A percentile compares a stretch with the other conserved stretches of the same genome.
These are phyloP conservation scores for Phaeosphaeriaceae sp. DNA, from an alignment of 2,329 filamentous ascomycete species.

Conservation along the genomic window DNA sequence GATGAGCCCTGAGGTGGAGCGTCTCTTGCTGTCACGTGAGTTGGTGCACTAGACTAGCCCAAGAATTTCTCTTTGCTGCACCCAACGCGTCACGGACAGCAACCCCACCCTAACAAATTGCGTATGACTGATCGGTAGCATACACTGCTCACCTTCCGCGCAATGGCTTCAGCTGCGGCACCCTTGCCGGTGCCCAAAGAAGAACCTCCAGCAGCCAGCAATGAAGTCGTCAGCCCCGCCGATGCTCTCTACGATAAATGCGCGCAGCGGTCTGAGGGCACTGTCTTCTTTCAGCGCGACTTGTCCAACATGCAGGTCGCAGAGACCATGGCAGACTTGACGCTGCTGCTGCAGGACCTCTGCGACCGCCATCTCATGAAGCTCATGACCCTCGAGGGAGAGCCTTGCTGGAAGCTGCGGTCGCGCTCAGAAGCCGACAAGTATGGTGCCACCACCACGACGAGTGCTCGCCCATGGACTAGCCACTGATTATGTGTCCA, in stretches of 20 bases:
- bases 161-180: conserved; percentile 32
- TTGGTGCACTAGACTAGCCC: background rate
- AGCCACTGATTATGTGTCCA: conserved; percentile 20
- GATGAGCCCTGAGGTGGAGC: too few species aligned
- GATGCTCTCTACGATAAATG: conserved; percentile 50
- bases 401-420: conserved; percentile 47
- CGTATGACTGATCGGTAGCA: conserved; percentile 33
- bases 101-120: conserved; percentile 10
- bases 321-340: conserved; percentile 41
- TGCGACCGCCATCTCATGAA: conserved; percentile 47
- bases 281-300: conserved; percentile 50
- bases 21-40: conserved; percentile 4
- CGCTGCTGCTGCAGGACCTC: conserved; percentile 41
- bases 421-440: conserved; percentile 45
- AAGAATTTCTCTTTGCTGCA: conserved; percentile 1
- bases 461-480: background rate
- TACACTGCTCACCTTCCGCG: conserved; percentile 3
- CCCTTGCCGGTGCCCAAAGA: conserved; percentile 26
- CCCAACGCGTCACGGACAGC: background rate
- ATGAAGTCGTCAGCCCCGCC: conserved; percentile 25
- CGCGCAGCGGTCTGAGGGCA: conserved; percentile 40
- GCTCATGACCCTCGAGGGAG: conserved; percentile 44
- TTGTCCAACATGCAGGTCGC: conserved; percentile 47
- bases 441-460: conserved; percentile 23
- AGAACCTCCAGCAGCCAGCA: conserved; percentile 20